A percentile compares a stretch with the other conserved stretches of the same genome.
phyloP scores from a whole-genome alignment of 495 filamentous ascomycete genomes.

The Penicillium coprophilum region DNA sequence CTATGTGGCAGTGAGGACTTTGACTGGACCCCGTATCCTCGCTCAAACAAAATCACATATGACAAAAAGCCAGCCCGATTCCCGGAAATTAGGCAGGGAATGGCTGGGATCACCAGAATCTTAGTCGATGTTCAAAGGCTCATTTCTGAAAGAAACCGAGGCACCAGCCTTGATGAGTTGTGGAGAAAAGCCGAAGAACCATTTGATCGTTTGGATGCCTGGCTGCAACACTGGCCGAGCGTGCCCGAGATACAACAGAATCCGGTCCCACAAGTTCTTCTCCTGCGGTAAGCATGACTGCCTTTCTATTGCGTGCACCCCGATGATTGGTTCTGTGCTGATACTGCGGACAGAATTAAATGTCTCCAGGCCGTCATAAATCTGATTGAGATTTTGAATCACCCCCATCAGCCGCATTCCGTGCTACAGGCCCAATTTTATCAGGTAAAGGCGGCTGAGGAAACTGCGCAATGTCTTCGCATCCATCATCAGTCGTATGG shows the following conservation, averaged over 20 bases:
- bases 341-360: constrained; percentile 28
- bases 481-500: constrained; percentile 35
- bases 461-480: constrained; percentile 35
- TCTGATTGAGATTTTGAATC: constrained; percentile 28
- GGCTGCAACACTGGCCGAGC: constrained; percentile 28
- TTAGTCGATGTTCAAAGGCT: constrained; percentile 30
- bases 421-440: constrained; percentile 19
- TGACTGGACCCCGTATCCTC: constrained; percentile 43
- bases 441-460: constrained; percentile 27
- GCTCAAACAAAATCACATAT: constrained; percentile 35
- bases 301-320: background rate
- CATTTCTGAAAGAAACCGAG: constrained; percentile 26
- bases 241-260: constrained; percentile 22
- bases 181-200: constrained; percentile 22
- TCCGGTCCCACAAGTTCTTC: constrained; percentile 36
- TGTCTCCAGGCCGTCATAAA: constrained; percentile 29
- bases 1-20: constrained; percentile 22
- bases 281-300: constrained; percentile 37
- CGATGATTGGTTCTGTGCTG: constrained; percentile 4
- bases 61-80: constrained; percentile 34
- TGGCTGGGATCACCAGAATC: constrained; percentile 29
- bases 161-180: constrained; percentile 19
- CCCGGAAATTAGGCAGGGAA: constrained; percentile 26
- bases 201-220: constrained; percentile 29
- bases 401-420: constrained; percentile 18